A percentile compares a stretch with the other conserved stretches of the same genome.
Evolutionary conservation across 371 early-diverging fungal species (phyloP).

Genomic region (Smittium mucronatum): DNA sequence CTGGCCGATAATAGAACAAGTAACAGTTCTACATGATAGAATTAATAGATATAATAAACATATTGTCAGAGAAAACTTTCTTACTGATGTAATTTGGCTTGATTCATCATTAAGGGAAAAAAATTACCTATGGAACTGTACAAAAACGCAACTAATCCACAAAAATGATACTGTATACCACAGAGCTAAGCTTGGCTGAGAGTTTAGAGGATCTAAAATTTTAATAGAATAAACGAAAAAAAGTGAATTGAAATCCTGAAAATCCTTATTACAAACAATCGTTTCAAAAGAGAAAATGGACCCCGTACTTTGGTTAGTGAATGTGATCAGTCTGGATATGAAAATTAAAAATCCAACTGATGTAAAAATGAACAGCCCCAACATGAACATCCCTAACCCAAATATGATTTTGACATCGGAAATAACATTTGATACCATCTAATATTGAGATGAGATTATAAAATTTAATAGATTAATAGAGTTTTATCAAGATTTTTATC

Average conservation of each 20-base stretch:
- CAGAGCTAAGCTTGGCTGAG: background rate
- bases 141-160: slow-evolving; percentile 5
- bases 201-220: background rate
- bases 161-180: slow-evolving; percentile 6
- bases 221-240: background rate
- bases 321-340: background rate
- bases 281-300: no score
- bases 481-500: no score
- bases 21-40: slow-evolving; percentile 12
- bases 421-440: background rate
- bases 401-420: background rate
- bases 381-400: background rate
- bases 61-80: no score
- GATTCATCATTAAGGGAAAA: background rate
- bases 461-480: no score
- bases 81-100: no score
- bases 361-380: background rate
- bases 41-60: no score
- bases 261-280: no score
- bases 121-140: slow-evolving; percentile 9
- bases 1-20: slow-evolving; percentile 26
- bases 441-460: background rate
- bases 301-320: background rate
- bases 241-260: no score
- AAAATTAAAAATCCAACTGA: background rate